Percentiles rank a stretch among this genome's conserved stretches.
These are phyloP conservation scores for Podila horticola DNA, from an alignment of 192 early-diverging fungal genomes.

Conservation along the genomic window DNA sequence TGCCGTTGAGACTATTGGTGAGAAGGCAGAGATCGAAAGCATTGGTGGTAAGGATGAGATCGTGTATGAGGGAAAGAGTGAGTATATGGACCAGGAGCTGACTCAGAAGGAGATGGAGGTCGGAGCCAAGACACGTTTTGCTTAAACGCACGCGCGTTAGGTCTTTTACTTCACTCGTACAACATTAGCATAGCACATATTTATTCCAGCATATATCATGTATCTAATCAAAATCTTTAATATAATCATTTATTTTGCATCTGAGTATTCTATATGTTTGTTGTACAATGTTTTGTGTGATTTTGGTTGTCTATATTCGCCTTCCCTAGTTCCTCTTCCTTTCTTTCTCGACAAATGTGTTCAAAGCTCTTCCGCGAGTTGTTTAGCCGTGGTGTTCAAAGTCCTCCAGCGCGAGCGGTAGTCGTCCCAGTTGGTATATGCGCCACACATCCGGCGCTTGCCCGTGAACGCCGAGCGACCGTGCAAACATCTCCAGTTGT, in stretches of 20 bases:
- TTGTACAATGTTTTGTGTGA: too few relatives aligned
- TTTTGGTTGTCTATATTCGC: too few relatives aligned
- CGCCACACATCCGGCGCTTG: slow-evolving; percentile 73
- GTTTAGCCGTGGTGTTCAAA: slow-evolving; percentile 24
- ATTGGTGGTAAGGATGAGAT: not conserved
- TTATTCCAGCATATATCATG: too few relatives aligned
- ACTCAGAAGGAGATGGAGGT: not conserved
- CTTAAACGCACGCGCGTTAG: not conserved
- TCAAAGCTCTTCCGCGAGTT: slow-evolving; percentile 29
- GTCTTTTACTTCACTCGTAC: not conserved
- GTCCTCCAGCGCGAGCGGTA: slow-evolving; percentile 57
- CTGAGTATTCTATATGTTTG: too few relatives aligned
- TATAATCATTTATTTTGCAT: too few relatives aligned
- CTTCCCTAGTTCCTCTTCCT: too few relatives aligned
- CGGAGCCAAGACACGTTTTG: slow-evolving; percentile 11
- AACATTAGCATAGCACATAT: too few relatives aligned
- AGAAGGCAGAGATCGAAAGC: not conserved
- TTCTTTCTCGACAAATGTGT: not conserved
- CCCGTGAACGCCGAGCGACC: slow-evolving; percentile 79
- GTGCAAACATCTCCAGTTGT: slow-evolving; percentile 88
- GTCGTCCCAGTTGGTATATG: slow-evolving; percentile 83
- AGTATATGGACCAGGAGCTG: not conserved
- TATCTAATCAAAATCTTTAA: too few relatives aligned
- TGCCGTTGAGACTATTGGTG: not conserved
- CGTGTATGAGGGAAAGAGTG: not conserved